Evolutionary conservation across 805 yeast species (phyloP).

Genomic region (Saccharomycopsis javanensis): DNA sequence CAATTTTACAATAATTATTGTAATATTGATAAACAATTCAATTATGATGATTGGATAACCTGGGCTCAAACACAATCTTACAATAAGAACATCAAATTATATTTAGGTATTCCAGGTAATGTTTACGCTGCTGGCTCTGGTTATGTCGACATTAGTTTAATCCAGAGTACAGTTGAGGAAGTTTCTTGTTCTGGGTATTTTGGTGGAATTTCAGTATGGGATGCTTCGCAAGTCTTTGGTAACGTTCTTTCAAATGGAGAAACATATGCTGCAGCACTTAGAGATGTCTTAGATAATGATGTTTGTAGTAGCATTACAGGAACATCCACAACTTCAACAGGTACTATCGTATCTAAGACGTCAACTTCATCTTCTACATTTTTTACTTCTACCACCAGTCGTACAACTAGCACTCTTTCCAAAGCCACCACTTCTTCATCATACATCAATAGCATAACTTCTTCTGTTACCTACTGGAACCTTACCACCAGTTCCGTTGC

Average conservation of each 20-base stretch:
- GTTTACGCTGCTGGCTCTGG: conserved; percentile 47
- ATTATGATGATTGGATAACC: conserved; percentile 41
- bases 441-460: neutral
- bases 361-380: conserved; percentile 3
- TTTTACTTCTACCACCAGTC: conserved; percentile 5
- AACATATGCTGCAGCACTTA: conserved; percentile 11
- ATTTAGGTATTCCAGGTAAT: conserved; percentile 54
- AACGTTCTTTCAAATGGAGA: conserved; percentile 16
- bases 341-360: conserved; percentile 6
- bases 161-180: conserved; percentile 24
- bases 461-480: neutral
- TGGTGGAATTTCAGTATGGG: conserved; percentile 91
- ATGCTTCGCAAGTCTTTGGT: conserved; percentile 63
- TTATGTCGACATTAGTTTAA: conserved; percentile 37
- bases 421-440: neutral
- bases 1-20: conserved; percentile 72
- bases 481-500: neutral
- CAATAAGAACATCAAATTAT: conserved; percentile 45
- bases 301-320: neutral
- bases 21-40: conserved; percentile 36
- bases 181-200: conserved; percentile 31
- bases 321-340: conserved; percentile 1
- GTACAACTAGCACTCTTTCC: conserved; percentile 5
- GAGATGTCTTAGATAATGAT: conserved; percentile 23
- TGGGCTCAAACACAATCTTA: conserved; percentile 36